Conservation (phyloP, 805 yeast species). For the Huiozyma sinensis region DNA sequence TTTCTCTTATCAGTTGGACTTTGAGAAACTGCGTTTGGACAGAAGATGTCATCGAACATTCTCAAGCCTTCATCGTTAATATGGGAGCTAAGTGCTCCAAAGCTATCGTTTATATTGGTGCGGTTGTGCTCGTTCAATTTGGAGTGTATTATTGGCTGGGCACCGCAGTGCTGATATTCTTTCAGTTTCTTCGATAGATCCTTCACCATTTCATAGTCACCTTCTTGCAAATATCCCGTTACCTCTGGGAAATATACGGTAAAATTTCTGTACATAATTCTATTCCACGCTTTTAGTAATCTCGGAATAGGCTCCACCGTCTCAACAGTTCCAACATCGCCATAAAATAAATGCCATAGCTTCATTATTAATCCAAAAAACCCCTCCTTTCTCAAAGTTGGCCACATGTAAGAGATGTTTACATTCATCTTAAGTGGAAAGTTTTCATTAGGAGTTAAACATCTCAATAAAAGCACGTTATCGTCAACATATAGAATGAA, state of each 20-base stretch:
- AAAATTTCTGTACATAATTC: conserved; percentile 21
- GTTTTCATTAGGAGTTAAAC: conserved; percentile 21
- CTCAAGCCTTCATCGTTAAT: too few species aligned
- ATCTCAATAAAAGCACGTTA: conserved; percentile 13
- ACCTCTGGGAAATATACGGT: conserved; percentile 22
- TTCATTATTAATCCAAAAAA: conserved; percentile 14
- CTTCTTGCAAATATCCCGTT: conserved; percentile 14
- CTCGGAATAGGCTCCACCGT: not conserved
- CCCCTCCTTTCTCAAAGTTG: conserved; percentile 11
- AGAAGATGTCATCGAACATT: too few species aligned
- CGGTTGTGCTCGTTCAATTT: too few species aligned
- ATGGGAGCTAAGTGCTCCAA: too few species aligned
- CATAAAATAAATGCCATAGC: conserved; percentile 14
- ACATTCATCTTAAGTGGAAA: conserved; percentile 22
- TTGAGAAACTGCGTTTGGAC: too few species aligned
- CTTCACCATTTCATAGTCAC: conserved; percentile 18
- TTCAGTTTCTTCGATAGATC: conserved; percentile 6
- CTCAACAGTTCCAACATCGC: not conserved
- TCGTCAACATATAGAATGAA: conserved; percentile 16
- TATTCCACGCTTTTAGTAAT: conserved; percentile 21
- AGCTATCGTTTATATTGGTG: too few species aligned
- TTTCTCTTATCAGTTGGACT: too few species aligned
- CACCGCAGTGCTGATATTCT: not conserved
- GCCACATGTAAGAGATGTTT: conserved; percentile 17
- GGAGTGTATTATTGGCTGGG: too few species aligned